Evolutionary conservation across 108 stramenopile genomes (phyloP).

Genomic region (Chaetoceros tenuissimus): DNA sequence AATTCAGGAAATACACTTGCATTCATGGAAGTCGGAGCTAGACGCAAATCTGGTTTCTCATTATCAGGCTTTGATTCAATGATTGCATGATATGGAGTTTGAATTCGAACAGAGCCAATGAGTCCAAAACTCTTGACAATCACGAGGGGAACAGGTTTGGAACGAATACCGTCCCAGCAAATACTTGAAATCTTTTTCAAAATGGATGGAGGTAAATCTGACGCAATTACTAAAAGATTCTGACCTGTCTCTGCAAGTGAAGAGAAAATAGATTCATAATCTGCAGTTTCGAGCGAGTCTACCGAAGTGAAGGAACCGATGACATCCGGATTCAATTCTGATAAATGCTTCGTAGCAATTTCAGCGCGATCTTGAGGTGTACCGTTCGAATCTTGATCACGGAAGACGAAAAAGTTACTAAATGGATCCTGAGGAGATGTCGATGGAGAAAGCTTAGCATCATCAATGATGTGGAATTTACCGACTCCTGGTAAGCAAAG

Average conservation of each 20-base stretch:
- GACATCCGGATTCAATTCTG: constrained; percentile 83
- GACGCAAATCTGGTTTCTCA: constrained; percentile 58
- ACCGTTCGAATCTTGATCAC: constrained; percentile 1
- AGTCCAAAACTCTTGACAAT: constrained; percentile 81
- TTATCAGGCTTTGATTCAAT: constrained; percentile 69
- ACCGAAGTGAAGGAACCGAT: constrained; percentile 36
- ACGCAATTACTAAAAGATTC: constrained; percentile 73
- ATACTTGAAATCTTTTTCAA: constrained; percentile 43
- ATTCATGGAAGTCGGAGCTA: constrained; percentile 22
- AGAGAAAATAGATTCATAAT: constrained; percentile 20
- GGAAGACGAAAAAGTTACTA: constrained; percentile 71
- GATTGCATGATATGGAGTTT: constrained; percentile 40
- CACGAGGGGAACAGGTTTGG: constrained; percentile 51
- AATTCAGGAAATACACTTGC: constrained; percentile 42
- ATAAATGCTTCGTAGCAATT: constrained; percentile 27
- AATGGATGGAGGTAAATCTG: constrained; percentile 66
- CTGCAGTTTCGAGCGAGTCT: constrained; percentile 19
- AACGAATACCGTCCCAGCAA: constrained; percentile 21
- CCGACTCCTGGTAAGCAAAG: constrained; percentile 97
- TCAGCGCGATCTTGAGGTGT: constrained; percentile 23
- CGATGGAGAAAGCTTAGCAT: constrained; percentile 25
- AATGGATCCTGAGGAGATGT: constrained; percentile 20
- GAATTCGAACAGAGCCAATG: constrained; percentile 77
- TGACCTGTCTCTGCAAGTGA: constrained; percentile 5
- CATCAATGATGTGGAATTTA: constrained; percentile 84